Conservation (phyloP, 192 early-diverging fungal species). For the Coemansia sp. region DNA sequence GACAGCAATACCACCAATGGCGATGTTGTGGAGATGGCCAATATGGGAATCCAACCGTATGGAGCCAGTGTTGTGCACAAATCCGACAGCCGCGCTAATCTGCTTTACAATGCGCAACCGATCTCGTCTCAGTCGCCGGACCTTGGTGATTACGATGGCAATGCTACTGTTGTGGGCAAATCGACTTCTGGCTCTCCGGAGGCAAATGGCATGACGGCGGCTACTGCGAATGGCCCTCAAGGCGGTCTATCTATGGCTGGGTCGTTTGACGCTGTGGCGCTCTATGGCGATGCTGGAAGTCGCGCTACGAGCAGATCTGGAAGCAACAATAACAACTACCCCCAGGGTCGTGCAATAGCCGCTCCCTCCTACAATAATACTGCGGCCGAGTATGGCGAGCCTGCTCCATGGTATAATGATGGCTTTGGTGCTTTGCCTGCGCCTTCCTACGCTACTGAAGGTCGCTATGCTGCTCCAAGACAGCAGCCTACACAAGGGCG, state of each 20-base stretch:
- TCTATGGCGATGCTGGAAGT: background rate
- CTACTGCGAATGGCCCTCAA: background rate
- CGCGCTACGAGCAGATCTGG: background rate
- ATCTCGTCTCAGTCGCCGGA: slow-evolving; percentile 11
- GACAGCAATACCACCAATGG: slow-evolving; percentile 32
- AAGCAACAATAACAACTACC: background rate
- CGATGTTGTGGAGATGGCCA: slow-evolving; percentile 27
- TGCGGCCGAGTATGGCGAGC: background rate
- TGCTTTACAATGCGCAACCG: slow-evolving; percentile 35
- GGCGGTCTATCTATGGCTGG: background rate
- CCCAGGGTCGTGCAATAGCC: background rate
- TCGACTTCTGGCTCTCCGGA: slow-evolving; percentile 12
- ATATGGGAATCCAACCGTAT: slow-evolving; percentile 4
- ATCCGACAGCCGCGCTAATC: slow-evolving; percentile 33
- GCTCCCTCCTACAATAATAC: background rate
- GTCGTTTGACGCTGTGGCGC: background rate
- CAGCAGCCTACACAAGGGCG: background rate
- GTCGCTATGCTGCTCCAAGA: background rate
- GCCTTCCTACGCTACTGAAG: slow-evolving; percentile 3
- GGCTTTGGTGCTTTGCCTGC: background rate
- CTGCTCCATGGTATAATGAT: background rate
- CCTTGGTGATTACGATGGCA: slow-evolving; percentile 17
- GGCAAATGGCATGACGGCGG: background rate
- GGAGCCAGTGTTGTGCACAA: background rate
- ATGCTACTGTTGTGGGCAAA: slow-evolving; percentile 16